phyloP scores from a whole-genome alignment of 1,284 basidiomycete genomes.

The Inonotus hispidus region DNA sequence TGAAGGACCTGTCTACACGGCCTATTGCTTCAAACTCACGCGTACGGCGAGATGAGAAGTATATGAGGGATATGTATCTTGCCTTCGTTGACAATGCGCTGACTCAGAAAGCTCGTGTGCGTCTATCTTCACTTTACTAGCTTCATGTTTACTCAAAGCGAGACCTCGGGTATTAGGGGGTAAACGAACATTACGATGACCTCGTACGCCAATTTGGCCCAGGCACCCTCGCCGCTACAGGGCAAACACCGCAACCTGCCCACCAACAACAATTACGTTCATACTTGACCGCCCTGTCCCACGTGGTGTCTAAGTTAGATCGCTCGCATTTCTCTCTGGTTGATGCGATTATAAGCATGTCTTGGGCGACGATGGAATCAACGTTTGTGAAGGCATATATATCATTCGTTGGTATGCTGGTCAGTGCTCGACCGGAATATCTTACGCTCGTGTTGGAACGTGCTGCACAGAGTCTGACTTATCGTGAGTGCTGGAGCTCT shows the following conservation, averaged over 20 bases:
- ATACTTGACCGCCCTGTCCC: constrained; percentile 72
- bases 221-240: constrained; percentile 29
- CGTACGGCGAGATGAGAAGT: constrained; percentile 69
- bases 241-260: constrained; percentile 28
- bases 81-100: constrained; percentile 81
- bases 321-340: constrained; percentile 79
- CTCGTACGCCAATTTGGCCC: constrained; percentile 68
- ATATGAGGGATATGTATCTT: constrained; percentile 78
- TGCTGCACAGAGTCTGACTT: constrained; percentile 80
- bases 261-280: constrained; percentile 48
- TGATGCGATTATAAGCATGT: constrained; percentile 81
- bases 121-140: constrained; percentile 28
- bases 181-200: constrained; percentile 60
- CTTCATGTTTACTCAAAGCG: not conserved
- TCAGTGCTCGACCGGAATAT: constrained; percentile 93
- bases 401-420: constrained; percentile 86
- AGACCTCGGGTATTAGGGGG: constrained; percentile 41
- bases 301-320: constrained; percentile 79
- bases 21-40: constrained; percentile 74
- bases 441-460: constrained; percentile 78
- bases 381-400: constrained; percentile 82
- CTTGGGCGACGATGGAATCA: constrained; percentile 88
- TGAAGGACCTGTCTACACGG: constrained; percentile 31
- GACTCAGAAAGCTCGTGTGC: constrained; percentile 64
- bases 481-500: constrained; percentile 56